phyloP scores from a whole-genome alignment of 176 grass and related monocot genomes.

The Cenchrus purpureus region DNA sequence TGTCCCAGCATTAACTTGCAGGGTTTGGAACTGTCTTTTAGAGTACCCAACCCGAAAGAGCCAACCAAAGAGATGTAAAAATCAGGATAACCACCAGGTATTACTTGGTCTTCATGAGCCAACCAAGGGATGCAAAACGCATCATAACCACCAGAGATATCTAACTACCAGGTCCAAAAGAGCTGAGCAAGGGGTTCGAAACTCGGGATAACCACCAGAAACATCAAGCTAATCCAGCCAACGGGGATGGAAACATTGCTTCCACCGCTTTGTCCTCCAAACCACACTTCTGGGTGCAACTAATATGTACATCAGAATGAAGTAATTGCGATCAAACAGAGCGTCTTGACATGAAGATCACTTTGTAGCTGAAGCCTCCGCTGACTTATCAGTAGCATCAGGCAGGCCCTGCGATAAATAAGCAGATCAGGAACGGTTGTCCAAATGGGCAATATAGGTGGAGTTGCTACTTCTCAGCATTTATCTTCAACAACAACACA shows the following conservation, averaged over 20 bases:
- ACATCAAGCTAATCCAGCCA: constrained; percentile 6
- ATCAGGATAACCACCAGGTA: constrained; percentile 31
- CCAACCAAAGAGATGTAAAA: background rate
- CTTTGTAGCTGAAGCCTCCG: background rate
- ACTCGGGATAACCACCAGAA: constrained; percentile 13
- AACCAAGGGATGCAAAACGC: background rate
- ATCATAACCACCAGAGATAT: constrained; percentile 22
- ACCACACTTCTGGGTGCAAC: constrained; percentile 17
- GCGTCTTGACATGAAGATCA: background rate
- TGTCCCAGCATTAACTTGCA: background rate
- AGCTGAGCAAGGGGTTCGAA: background rate
- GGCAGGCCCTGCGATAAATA: constrained; percentile 4
- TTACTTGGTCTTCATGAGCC: too few relatives aligned
- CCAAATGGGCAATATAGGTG: background rate
- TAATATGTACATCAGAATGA: constrained; percentile 30
- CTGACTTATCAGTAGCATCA: background rate
- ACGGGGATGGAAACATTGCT: background rate
- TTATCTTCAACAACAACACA: background rate
- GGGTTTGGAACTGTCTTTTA: background rate
- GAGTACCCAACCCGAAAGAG: background rate
- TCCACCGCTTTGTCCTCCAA: constrained; percentile 21
- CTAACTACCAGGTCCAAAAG: background rate
- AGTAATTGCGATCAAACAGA: background rate
- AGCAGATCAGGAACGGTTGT: background rate
- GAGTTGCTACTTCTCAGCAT: background rate